Evolutionary conservation across 352 stramenopile genomes (phyloP).

Genomic region (Phytophthora pluvialis): DNA sequence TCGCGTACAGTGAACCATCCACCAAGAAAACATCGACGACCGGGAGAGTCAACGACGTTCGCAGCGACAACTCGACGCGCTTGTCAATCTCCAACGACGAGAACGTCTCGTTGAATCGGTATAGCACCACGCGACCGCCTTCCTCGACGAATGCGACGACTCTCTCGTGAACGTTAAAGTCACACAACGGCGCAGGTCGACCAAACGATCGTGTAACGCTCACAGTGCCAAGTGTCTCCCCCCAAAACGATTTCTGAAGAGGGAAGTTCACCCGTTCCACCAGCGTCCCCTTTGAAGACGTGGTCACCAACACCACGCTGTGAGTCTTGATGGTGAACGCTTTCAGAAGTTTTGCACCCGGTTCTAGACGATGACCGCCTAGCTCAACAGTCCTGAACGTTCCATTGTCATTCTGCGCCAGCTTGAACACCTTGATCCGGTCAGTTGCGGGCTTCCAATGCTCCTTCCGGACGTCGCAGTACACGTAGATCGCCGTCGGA

Average conservation of each 20-base stretch:
- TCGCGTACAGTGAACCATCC: conserved; percentile 43
- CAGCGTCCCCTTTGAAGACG: conserved; percentile 12
- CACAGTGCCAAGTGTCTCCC: conserved; percentile 2
- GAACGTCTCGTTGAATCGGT: conserved; percentile 39
- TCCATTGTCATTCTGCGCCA: conserved; percentile 16
- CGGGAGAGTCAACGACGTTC: conserved; percentile 32
- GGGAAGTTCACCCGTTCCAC: conserved; percentile 37
- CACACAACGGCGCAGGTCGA: conserved; percentile 19
- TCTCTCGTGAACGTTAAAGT: conserved; percentile 33
- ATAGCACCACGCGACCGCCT: conserved; percentile 29
- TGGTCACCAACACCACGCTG: conserved; percentile 39
- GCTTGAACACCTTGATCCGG: conserved; percentile 36
- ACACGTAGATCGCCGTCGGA: conserved; percentile 10
- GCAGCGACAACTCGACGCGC: conserved; percentile 28
- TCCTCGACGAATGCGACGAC: conserved; percentile 37
- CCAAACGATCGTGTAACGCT: conserved; percentile 17
- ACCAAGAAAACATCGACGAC: conserved; percentile 27
- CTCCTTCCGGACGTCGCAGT: conserved; percentile 24
- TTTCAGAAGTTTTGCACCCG: conserved; percentile 23
- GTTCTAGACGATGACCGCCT: conserved; percentile 29
- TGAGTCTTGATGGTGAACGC: conserved; percentile 36
- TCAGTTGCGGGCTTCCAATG: conserved; percentile 37
- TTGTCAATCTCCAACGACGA: conserved; percentile 39
- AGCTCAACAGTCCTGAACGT: conserved; percentile 12
- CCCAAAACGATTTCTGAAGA: neutral